Evolutionary conservation across 108 stramenopile genomes (phyloP).

Genomic region (Aureococcus anophagefferens): DNA sequence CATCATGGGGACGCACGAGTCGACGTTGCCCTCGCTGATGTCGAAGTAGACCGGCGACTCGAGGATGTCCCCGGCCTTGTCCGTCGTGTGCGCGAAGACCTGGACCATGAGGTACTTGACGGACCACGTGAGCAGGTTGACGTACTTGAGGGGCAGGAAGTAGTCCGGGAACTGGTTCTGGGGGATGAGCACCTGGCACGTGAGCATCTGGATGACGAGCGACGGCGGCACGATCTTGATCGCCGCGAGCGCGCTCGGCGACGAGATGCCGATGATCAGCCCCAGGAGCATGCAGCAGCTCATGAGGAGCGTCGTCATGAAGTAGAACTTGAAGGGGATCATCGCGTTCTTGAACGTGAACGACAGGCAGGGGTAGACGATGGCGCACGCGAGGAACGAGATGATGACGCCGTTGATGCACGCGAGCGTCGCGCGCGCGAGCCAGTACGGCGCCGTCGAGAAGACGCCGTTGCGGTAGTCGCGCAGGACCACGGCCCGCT

Average conservation of each 20-base stretch:
- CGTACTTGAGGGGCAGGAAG: not conserved
- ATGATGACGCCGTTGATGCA: not conserved
- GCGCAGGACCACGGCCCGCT: not conserved
- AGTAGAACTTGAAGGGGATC: no score
- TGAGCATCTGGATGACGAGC: no score
- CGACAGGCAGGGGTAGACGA: no score
- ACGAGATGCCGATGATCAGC: no score
- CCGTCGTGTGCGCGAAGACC: not conserved
- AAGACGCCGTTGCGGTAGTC: not conserved
- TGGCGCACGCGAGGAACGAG: not conserved
- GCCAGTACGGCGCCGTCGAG: not conserved
- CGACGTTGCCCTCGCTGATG: not conserved
- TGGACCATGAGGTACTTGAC: not conserved
- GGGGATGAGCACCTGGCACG: no score
- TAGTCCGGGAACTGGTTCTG: not conserved
- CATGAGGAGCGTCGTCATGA: no score
- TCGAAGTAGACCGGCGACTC: not conserved
- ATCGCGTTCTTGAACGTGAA: no score
- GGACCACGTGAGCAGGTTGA: not conserved
- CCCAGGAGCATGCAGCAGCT: no score
- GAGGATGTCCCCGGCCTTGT: not conserved
- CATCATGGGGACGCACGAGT: not conserved
- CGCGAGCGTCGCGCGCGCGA: not conserved
- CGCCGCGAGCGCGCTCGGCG: no score
- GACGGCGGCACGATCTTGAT: no score